These are phyloP conservation scores for Platanthera zijinensis DNA, from an alignment of 106 monocot genomes.

Conservation along the genomic window DNA sequence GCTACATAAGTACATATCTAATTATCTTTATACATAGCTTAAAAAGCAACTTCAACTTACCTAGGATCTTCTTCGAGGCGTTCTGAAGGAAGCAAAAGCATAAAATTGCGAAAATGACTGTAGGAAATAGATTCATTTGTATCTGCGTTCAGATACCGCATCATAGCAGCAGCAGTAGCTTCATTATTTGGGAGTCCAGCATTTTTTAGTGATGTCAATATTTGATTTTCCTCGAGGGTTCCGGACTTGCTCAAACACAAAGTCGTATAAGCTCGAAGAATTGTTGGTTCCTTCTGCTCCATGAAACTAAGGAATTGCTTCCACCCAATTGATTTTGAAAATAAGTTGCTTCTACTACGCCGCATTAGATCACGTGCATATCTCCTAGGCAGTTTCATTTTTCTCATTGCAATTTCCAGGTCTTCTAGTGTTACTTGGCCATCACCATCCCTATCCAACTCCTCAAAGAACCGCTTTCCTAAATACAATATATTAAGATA, in stretches of 20 bases:
- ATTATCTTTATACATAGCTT: background rate
- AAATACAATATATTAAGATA: slow-evolving; percentile 12
- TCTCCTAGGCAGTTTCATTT: slow-evolving; percentile 59
- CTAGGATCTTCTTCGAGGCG: slow-evolving; percentile 85
- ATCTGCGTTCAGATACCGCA: slow-evolving; percentile 74
- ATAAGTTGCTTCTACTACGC: slow-evolving; percentile 59
- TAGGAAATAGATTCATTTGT: slow-evolving; percentile 76
- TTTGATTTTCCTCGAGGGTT: slow-evolving; percentile 75
- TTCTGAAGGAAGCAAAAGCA: slow-evolving; percentile 88
- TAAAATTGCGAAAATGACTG: slow-evolving; percentile 94
- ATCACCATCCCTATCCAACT: slow-evolving; percentile 84
- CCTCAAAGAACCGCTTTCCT: slow-evolving; percentile 89
- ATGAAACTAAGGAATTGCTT: slow-evolving; percentile 81
- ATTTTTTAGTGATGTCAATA: slow-evolving; percentile 65
- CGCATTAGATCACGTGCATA: slow-evolving; percentile 74
- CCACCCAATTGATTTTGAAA: slow-evolving; percentile 95
- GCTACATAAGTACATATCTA: background rate
- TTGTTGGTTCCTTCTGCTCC: slow-evolving; percentile 90
- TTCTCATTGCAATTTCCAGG: slow-evolving; percentile 86
- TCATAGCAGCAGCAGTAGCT: slow-evolving; percentile 83
- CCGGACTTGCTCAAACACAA: slow-evolving; percentile 87
- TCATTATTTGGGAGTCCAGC: slow-evolving; percentile 86
- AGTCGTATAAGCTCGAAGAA: slow-evolving; percentile 82
- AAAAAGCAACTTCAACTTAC: slow-evolving; percentile 22
- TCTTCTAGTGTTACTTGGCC: slow-evolving; percentile 88